Evolutionary conservation across 371 early-diverging fungal species (phyloP).

Genomic region (Smittium mucronatum): DNA sequence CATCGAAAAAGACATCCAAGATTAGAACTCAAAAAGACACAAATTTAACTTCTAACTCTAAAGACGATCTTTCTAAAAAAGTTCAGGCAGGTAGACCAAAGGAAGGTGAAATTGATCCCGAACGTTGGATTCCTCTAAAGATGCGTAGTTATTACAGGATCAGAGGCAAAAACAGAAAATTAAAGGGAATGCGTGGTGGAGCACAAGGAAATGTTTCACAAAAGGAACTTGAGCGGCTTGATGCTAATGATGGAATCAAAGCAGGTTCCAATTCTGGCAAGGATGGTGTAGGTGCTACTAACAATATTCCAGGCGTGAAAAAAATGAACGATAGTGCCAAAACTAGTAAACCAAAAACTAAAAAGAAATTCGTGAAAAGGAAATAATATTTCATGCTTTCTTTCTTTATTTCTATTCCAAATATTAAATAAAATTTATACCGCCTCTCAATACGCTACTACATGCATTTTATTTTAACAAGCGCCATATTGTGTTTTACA

Average conservation of each 20-base stretch:
- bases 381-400: too few relatives aligned
- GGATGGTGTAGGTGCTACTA: not conserved
- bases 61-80: not conserved
- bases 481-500: too few relatives aligned
- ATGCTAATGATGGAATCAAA: conserved; percentile 4
- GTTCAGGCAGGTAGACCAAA: not conserved
- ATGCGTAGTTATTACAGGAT: conserved; percentile 33
- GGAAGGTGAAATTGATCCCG: conserved; percentile 20
- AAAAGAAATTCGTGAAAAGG: not conserved
- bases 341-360: not conserved
- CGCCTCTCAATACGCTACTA: too few relatives aligned
- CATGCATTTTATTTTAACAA: too few relatives aligned
- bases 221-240: conserved; percentile 3
- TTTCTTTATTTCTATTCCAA: too few relatives aligned
- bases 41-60: not conserved
- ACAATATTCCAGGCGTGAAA: not conserved
- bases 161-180: conserved; percentile 18
- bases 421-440: too few relatives aligned
- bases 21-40: not conserved
- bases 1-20: not conserved
- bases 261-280: not conserved
- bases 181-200: conserved; percentile 19
- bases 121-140: conserved; percentile 29
- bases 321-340: not conserved
- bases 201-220: conserved; percentile 24